Base-by-base conservation (phyloP, 2,329 filamentous ascomycete genomes). In the Sarocladiaceae sp. region DNA sequence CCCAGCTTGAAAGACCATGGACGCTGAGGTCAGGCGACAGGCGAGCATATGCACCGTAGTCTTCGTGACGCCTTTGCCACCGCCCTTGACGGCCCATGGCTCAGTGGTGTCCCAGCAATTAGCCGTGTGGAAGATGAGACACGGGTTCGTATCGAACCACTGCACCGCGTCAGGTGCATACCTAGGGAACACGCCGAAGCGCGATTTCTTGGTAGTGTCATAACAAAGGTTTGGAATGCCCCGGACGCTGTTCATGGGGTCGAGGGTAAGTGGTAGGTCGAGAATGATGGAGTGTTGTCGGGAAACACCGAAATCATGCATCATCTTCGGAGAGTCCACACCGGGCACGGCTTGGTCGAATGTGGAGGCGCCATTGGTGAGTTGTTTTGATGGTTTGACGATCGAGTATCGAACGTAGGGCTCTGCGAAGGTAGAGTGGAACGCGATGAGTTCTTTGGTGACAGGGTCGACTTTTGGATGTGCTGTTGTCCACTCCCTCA, bases 281-380 rank as follows among this genome's bases (percentile, higher is more conserved):
- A 89, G 76, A 52, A 89, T 86, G 33, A 88, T 68, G 0, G 84
- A 87, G 59, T 87, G 76, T 4, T 62, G 64, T 4, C 68, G 73
- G 2, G 84, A 86, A 1, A 85, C 84, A 13, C 86, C 86, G 65
- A 88, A 89, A 62, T 89, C 86, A 61, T 89, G 86, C 84, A 89
- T 89, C 77, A 89, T 85, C 62, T 85, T 87, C 2, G 84, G 80
- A 1, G 79, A 79, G 3, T 71, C 70, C 23, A 88, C 73, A 0
- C 84, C 84, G 0, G 83, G 78, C 0, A 89, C 74, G 0, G 82
- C 71, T 6, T 72, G 67, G 56, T 82, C 81, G 52, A 86, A 68
- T 12, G 53, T 51, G 2, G 67, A 46, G 71, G 58, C 48, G 59
- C 66, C 29, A 8, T 53, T 53, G 4, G 57, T 58, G 2, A 56